Evolutionary conservation across 2,329 filamentous ascomycete species (phyloP).

Genomic region (Aspergillus phoenicis): DNA sequence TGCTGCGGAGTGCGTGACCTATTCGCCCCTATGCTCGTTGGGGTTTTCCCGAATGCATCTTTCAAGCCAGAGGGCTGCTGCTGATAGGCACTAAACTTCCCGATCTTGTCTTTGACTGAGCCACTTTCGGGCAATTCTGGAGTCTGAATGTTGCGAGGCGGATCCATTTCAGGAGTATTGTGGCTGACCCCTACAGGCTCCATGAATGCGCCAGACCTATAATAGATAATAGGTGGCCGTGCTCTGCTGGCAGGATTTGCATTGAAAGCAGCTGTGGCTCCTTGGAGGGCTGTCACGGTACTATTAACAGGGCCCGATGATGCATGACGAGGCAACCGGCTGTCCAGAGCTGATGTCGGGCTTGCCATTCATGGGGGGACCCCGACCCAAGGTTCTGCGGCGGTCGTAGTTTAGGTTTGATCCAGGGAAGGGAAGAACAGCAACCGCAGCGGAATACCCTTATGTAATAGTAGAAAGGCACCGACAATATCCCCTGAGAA

Average conservation of each 20-base stretch:
- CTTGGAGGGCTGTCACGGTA: constrained; percentile 34
- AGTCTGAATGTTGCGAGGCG: constrained; percentile 23
- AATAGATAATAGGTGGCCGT: constrained; percentile 19
- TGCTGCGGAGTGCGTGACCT: constrained; percentile 30
- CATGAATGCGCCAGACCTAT: constrained; percentile 20
- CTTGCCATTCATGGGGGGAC: constrained; percentile 35
- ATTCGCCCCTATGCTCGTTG: constrained; percentile 15
- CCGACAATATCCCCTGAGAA: not conserved
- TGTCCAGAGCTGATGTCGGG: constrained; percentile 31
- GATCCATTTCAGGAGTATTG: constrained; percentile 16
- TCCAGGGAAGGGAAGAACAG: not conserved
- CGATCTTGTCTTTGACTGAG: constrained; percentile 44
- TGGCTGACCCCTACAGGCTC: constrained; percentile 23
- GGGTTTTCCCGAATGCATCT: constrained; percentile 18
- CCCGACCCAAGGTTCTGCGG: constrained; percentile 10
- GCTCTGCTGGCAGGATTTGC: constrained; percentile 27
- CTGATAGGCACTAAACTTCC: constrained; percentile 32
- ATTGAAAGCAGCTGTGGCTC: constrained; percentile 42
- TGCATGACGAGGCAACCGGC: constrained; percentile 28
- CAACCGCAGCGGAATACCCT: not conserved
- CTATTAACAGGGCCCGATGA: constrained; percentile 26
- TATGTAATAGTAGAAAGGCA: not conserved
- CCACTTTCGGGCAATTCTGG: constrained; percentile 34
- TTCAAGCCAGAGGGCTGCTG: constrained; percentile 18
- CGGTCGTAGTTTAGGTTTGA: constrained; percentile 4